Evolutionary conservation across 2,329 filamentous ascomycete genomes (phyloP).

Genomic region (Cordyceps farinosa): DNA sequence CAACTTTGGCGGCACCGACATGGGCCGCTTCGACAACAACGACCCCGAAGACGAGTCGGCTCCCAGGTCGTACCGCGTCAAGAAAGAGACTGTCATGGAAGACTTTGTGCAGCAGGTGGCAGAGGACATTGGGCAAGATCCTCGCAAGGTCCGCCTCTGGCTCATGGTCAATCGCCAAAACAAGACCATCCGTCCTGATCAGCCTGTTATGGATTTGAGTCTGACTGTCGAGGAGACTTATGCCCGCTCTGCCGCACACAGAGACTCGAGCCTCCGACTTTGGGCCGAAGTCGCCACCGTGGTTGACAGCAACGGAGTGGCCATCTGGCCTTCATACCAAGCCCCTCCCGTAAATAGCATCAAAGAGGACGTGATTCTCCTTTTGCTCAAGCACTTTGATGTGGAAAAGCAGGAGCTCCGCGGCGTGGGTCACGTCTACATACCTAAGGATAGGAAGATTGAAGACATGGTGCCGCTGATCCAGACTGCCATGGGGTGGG

Average conservation of each 20-base stretch:
- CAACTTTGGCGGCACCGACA: slow-evolving; percentile 77
- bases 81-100: slow-evolving; percentile 69
- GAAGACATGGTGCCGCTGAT: slow-evolving; percentile 78
- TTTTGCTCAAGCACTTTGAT: slow-evolving; percentile 94
- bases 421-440: slow-evolving; percentile 81
- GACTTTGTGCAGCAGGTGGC: slow-evolving; percentile 73
- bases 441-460: slow-evolving; percentile 82
- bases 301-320: slow-evolving; percentile 62
- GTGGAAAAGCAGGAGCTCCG: slow-evolving; percentile 67
- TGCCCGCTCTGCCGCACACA: slow-evolving; percentile 49
- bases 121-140: slow-evolving; percentile 63
- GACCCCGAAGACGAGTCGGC: slow-evolving; percentile 64
- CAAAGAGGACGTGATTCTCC: slow-evolving; percentile 65
- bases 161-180: slow-evolving; percentile 98
- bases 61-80: slow-evolving; percentile 68
- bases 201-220: slow-evolving; percentile 72
- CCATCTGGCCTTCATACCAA: slow-evolving; percentile 66
- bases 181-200: slow-evolving; percentile 89
- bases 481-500: slow-evolving; percentile 80
- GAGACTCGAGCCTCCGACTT: slow-evolving; percentile 72
- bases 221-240: slow-evolving; percentile 73
- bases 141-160: slow-evolving; percentile 78
- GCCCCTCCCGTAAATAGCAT: slow-evolving; percentile 54
- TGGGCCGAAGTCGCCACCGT: slow-evolving; percentile 80
- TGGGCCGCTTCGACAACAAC: slow-evolving; percentile 65